Base-by-base conservation (phyloP, 2,329 filamentous ascomycete genomes). In the Phoma sp. region DNA sequence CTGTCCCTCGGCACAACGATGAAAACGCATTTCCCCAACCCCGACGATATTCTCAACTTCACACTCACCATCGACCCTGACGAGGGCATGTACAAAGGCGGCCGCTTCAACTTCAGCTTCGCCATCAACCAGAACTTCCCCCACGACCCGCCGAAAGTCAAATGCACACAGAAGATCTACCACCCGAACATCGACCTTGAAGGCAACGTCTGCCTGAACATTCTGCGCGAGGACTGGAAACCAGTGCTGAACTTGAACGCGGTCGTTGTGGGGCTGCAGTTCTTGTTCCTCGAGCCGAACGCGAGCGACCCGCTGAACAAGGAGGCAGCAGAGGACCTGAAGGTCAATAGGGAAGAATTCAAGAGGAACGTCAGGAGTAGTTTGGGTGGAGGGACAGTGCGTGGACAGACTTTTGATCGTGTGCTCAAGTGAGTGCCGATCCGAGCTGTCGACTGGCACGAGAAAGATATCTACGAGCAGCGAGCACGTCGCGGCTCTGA, bases 181-280 rank as follows among this genome's bases (percentile, higher is more conserved):
- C 95, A 99, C 75, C 95, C 95, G 5, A 99, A 99, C 77, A 99
- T 99, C 74, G 95, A 99, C 72, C 84, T 96, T 33, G 92, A 98
- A 74, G 95, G 95, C 66, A 99, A 99, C 74, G 93, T 99, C 59
- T 99, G 95, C 80, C 79, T 99, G 71, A 99, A 99, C 76, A 99
- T 99, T 68, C 78, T 99, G 70, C 83, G 95, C 58, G 95, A 99
- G 79, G 95, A 99, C 80, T 99, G 95, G 95, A 99, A 98, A 82
- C 95, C 95, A 0, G 95, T 99, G 37, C 80, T 99, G 73, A 98
- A 98, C 75, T 77, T 99, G 74, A 97, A 98, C 73, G 93, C 95
- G 14, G 92, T 98, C 33, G 95, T 99, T 64, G 92, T 98, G 47
- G 95, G 95, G 34, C 79, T 99, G 73, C 91, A 93, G 89, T 98